Evolutionary conservation across 2,329 filamentous ascomycete species (phyloP).

Genomic region (Ophiostoma montium): DNA sequence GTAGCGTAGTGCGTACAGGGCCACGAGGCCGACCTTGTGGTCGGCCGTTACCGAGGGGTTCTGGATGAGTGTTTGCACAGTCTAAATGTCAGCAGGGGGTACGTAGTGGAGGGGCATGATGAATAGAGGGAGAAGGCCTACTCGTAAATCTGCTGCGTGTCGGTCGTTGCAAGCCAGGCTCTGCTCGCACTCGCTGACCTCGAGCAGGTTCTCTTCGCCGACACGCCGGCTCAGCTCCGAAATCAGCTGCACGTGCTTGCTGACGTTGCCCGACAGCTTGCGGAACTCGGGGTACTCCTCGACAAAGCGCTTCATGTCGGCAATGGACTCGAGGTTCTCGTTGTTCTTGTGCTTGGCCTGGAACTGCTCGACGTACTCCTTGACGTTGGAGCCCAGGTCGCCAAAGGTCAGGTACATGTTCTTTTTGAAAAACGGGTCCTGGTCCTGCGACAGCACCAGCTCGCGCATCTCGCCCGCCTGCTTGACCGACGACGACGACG

Average conservation of each 20-base stretch:
- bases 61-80: constrained; percentile 74
- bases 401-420: constrained; percentile 99
- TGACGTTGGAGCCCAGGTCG: constrained; percentile 88
- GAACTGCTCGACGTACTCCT: constrained; percentile 97
- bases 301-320: constrained; percentile 98
- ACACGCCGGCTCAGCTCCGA: constrained; percentile 85
- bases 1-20: constrained; percentile 90
- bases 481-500: background rate
- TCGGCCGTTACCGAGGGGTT: constrained; percentile 61
- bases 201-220: constrained; percentile 72
- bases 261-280: constrained; percentile 93
- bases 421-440: constrained; percentile 97
- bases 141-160: constrained; percentile 67
- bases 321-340: constrained; percentile 90
- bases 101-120: too few relatives aligned
- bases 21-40: constrained; percentile 79
- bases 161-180: constrained; percentile 95
- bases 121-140: too few relatives aligned
- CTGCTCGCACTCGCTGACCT: constrained; percentile 94
- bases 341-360: constrained; percentile 95
- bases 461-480: constrained; percentile 59
- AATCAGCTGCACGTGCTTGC: constrained; percentile 93
- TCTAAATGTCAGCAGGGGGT: constrained; percentile 23
- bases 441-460: constrained; percentile 89
- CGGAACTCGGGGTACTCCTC: constrained; percentile 98